phyloP scores from a whole-genome alignment of 2,329 filamentous ascomycete genomes.

The Ophiostoma himal-ulmi region DNA sequence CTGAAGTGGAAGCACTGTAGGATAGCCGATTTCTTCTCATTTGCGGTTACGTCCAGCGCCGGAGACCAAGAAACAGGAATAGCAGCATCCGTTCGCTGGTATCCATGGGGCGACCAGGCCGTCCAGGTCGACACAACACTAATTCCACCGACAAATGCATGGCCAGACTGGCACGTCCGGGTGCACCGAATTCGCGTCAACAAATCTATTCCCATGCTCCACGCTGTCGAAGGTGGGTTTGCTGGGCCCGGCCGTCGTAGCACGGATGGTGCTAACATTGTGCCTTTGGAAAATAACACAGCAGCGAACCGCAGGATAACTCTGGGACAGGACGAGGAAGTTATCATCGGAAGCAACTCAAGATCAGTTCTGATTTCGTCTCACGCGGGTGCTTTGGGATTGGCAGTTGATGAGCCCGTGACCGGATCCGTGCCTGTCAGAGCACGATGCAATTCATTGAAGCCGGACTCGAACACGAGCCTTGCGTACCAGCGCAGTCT shows the following conservation, averaged over 20 bases:
- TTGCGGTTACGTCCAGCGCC: not conserved
- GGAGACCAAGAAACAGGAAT: not conserved
- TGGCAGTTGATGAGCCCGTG: not conserved
- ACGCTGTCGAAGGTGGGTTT: slow-evolving; percentile 30
- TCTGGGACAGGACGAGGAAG: not conserved
- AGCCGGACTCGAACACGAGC: slow-evolving; percentile 34
- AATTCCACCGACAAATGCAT: slow-evolving; percentile 32
- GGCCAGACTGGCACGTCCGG: slow-evolving; percentile 38
- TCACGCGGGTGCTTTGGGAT: not conserved
- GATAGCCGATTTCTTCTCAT: not conserved
- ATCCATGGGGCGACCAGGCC: slow-evolving; percentile 24
- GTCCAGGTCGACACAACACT: slow-evolving; percentile 35
- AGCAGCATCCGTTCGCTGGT: slow-evolving; percentile 24
- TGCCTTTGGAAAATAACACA: not conserved
- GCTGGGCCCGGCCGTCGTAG: slow-evolving; percentile 25
- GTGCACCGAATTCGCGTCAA: slow-evolving; percentile 31
- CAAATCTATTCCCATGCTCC: slow-evolving; percentile 12
- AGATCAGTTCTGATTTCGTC: not conserved
- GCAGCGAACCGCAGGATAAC: not conserved
- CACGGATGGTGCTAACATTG: slow-evolving; percentile 16
- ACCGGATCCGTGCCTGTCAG: not conserved
- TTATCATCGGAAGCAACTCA: not conserved
- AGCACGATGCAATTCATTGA: slow-evolving; percentile 23
- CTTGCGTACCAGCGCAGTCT: slow-evolving; percentile 29
- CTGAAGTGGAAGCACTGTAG: slow-evolving; percentile 21